Evolutionary conservation across 371 early-diverging fungal species (phyloP).

Genomic region (Funneliformis caledonium): DNA sequence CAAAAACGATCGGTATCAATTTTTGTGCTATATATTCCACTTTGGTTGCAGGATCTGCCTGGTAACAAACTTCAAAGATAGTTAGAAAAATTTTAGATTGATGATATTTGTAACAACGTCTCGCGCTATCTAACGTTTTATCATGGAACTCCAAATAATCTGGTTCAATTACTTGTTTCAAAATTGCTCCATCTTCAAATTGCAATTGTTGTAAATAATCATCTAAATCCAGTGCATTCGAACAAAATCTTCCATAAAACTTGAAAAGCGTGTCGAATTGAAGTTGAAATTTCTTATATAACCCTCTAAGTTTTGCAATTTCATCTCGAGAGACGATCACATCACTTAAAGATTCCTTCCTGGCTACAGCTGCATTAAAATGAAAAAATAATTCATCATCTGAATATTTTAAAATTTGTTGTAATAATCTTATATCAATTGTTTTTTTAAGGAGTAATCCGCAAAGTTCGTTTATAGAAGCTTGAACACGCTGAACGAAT

Average conservation of each 20-base stretch:
- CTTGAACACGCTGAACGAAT: not conserved
- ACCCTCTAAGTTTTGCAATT: not conserved
- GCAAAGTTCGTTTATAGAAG: not conserved
- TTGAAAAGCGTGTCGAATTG: not conserved
- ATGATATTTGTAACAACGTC: not conserved
- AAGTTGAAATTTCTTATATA: not conserved
- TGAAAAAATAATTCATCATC: not conserved
- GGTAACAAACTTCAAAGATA: slow-evolving; percentile 11
- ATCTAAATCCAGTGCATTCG: not conserved
- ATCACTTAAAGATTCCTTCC: not conserved
- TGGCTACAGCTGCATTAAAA: not conserved
- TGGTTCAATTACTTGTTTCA: not conserved
- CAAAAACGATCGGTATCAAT: not conserved
- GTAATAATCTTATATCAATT: slow-evolving; percentile 10
- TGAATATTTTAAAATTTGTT: not conserved
- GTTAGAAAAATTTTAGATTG: slow-evolving; percentile 22
- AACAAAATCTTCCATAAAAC: slow-evolving; percentile 33
- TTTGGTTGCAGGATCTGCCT: not conserved
- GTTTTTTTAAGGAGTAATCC: not conserved
- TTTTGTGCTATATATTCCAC: not conserved
- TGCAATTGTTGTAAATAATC: not conserved
- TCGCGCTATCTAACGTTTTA: not conserved
- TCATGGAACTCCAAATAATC: slow-evolving; percentile 12
- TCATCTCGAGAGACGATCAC: not conserved
- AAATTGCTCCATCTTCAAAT: not conserved